A percentile compares a stretch with the other conserved stretches of the same genome.
phyloP scores from a whole-genome alignment of 169 alveolate species.

The Plasmodium vivax region DNA sequence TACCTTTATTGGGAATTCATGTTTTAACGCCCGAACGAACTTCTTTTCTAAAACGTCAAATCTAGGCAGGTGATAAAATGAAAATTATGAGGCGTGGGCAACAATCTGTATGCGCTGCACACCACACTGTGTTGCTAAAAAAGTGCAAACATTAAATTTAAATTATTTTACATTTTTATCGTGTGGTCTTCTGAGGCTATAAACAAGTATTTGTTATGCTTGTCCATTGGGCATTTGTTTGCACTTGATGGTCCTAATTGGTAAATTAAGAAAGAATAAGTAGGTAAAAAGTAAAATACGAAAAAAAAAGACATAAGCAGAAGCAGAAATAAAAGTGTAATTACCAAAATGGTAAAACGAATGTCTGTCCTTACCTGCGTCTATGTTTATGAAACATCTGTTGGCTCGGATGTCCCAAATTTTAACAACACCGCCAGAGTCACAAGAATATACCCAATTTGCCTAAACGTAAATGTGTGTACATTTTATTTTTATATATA shows the following conservation, averaged over 20 bases:
- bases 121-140: background rate
- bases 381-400: slow-evolving; percentile 57
- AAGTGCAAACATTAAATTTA: slow-evolving; percentile 15
- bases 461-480: slow-evolving; percentile 54
- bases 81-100: background rate
- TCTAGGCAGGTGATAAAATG: slow-evolving; percentile 14
- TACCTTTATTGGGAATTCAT: slow-evolving; percentile 73
- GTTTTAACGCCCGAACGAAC: slow-evolving; percentile 61
- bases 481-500: slow-evolving; percentile 16
- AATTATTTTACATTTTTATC: slow-evolving; percentile 54
- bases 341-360: background rate
- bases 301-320: background rate
- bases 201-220: slow-evolving; percentile 62
- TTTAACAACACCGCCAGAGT: slow-evolving; percentile 74
- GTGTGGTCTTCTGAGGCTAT: slow-evolving; percentile 74
- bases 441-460: slow-evolving; percentile 71
- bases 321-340: background rate
- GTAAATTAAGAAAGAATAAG: slow-evolving; percentile 11
- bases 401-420: slow-evolving; percentile 74
- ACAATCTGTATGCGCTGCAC: background rate
- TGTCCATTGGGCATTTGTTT: slow-evolving; percentile 74
- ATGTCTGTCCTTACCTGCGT: slow-evolving; percentile 50
- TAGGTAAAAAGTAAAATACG: slow-evolving; percentile 8
- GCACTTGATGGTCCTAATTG: slow-evolving; percentile 74
- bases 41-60: slow-evolving; percentile 58